These are phyloP conservation scores for Kuraishia capsulata DNA, from an alignment of 805 yeast genomes.

Conservation along the genomic window DNA sequence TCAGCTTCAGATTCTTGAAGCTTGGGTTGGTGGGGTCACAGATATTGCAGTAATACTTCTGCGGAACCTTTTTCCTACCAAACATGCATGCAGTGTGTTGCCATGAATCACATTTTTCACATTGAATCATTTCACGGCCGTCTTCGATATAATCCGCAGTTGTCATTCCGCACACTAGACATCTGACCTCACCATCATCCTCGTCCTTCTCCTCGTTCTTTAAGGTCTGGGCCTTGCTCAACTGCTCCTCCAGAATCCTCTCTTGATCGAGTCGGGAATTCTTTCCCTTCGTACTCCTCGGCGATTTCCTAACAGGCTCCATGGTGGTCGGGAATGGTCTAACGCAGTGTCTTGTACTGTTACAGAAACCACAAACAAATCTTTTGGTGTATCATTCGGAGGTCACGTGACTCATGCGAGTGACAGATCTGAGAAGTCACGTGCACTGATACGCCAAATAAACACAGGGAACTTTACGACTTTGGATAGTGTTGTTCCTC, in stretches of 20 bases:
- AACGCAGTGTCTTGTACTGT: no score
- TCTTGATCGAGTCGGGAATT: slow-evolving; percentile 5
- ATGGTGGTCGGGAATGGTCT: background rate
- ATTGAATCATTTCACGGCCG: slow-evolving; percentile 52
- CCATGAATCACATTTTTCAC: slow-evolving; percentile 63
- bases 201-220: slow-evolving; percentile 16
- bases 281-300: slow-evolving; percentile 4
- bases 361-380: no score
- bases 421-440: no score
- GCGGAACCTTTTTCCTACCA: slow-evolving; percentile 32
- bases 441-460: no score
- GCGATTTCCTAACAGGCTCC: slow-evolving; percentile 3
- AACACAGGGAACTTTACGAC: no score
- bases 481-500: no score
- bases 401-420: no score
- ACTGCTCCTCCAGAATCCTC: slow-evolving; percentile 7
- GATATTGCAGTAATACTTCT: slow-evolving; percentile 41
- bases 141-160: slow-evolving; percentile 50
- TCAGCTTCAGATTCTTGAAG: slow-evolving; percentile 23
- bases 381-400: no score
- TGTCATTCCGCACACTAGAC: slow-evolving; percentile 59
- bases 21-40: slow-evolving; percentile 31
- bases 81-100: slow-evolving; percentile 63
- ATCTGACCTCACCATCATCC: slow-evolving; percentile 39
- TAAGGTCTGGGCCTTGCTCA: no score